Evolutionary conservation across 2,329 filamentous ascomycete species (phyloP).

Genomic region (Colletotrichum abscissum): DNA sequence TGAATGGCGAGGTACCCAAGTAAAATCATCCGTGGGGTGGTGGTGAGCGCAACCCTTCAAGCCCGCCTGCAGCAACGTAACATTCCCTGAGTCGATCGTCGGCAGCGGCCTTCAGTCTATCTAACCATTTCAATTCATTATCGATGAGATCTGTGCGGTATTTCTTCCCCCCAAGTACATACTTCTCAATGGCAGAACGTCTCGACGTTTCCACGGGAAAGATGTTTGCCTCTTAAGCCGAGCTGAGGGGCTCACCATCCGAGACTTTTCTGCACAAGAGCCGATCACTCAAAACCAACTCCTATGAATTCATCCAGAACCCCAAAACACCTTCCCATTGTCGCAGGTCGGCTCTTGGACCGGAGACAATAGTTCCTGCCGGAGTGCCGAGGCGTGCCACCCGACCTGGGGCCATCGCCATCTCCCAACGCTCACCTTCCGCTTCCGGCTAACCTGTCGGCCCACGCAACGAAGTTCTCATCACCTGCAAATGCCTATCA

Average conservation of each 20-base stretch:
- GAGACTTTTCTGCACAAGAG: neutral
- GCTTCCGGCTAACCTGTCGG: conserved; percentile 23
- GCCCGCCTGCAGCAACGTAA: neutral
- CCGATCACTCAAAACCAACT: neutral
- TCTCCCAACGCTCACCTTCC: conserved; percentile 24
- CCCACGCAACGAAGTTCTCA: conserved; percentile 9
- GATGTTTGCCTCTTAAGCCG: neutral
- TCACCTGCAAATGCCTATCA: conserved; percentile 9
- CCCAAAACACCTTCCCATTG: conserved; percentile 21
- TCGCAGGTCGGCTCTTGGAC: conserved; percentile 18
- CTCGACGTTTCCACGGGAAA: neutral
- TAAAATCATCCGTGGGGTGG: neutral
- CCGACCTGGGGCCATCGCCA: conserved; percentile 3
- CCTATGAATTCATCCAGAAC: neutral
- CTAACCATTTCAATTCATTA: neutral
- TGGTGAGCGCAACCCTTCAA: neutral
- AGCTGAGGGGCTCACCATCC: neutral
- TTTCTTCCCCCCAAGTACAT: neutral
- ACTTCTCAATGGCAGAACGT: neutral
- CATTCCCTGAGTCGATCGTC: neutral
- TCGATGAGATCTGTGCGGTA: neutral
- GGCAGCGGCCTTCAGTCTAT: neutral
- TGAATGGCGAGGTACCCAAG: neutral
- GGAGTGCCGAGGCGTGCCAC: conserved; percentile 16
- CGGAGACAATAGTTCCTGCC: conserved; percentile 27